Conservation (phyloP, 2,329 filamentous ascomycete genomes). For the Fusarium marasasianum region DNA sequence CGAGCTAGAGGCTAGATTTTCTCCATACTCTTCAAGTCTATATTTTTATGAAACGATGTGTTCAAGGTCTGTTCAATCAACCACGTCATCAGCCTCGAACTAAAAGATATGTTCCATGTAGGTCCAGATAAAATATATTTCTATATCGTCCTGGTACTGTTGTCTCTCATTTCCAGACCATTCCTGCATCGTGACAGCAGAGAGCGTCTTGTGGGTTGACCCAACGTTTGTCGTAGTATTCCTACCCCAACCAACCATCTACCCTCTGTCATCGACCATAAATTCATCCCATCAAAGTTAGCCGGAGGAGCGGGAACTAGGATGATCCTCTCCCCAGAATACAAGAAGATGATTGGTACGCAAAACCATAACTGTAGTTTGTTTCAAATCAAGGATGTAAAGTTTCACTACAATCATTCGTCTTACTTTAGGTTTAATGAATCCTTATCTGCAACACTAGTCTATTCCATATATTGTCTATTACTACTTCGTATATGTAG, state of each 20-base stretch:
- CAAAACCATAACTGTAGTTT: not conserved
- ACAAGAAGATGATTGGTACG: not conserved
- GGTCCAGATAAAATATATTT: not conserved
- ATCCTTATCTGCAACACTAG: not conserved
- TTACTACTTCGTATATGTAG: too few species aligned
- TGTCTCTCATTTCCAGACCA: not conserved
- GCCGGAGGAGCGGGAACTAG: not conserved
- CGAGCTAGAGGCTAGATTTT: not conserved
- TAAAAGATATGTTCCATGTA: rapidly evolving
- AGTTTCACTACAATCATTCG: not conserved
- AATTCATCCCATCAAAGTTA: not conserved
- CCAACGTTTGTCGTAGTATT: not conserved
- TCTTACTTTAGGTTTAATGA: too few species aligned
- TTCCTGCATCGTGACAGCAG: not conserved
- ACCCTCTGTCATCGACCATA: not conserved
- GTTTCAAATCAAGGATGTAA: not conserved
- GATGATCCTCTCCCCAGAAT: rapidly evolving
- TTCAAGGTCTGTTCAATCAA: too few species aligned
- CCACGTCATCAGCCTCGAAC: not conserved
- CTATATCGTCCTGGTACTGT: not conserved
- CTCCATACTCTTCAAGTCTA: not conserved
- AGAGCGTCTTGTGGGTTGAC: not conserved
- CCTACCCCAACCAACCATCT: not conserved
- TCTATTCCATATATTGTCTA: too few species aligned
- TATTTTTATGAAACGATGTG: not conserved